Percentiles rank a stretch among this genome's conserved stretches.
Conservation (phyloP, 257 asterid genomes). For the Orobanche coerulescens region DNA sequence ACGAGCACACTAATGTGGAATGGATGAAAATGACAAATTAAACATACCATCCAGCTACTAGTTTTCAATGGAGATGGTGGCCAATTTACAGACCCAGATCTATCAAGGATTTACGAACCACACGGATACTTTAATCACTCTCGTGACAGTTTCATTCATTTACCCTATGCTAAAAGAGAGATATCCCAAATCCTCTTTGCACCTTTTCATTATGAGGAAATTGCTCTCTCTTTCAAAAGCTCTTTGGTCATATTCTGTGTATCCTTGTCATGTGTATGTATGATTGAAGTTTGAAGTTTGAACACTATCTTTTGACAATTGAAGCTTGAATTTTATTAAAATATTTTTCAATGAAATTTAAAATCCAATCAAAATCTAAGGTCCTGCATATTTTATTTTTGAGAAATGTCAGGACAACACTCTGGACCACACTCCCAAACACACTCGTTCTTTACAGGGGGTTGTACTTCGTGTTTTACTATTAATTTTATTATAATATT, state of each 20-base stretch:
- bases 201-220: constrained; percentile 1
- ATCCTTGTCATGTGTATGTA: background rate
- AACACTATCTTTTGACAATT: background rate
- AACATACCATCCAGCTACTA: too few relatives aligned
- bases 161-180: background rate
- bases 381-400: too few relatives aligned
- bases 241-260: background rate
- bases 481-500: too few relatives aligned
- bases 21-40: too few relatives aligned
- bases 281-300: too few relatives aligned
- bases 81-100: background rate
- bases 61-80: constrained; percentile 5
- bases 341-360: too few relatives aligned
- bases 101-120: background rate
- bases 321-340: background rate
- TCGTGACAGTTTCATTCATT: background rate
- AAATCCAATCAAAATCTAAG: too few relatives aligned
- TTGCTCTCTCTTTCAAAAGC: background rate
- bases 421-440: too few relatives aligned
- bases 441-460: too few relatives aligned
- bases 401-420: too few relatives aligned
- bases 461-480: too few relatives aligned
- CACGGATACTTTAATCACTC: background rate
- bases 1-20: too few relatives aligned
- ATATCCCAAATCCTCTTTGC: background rate